These are phyloP conservation scores for Solanum habrochaites DNA, from an alignment of 257 asterid genomes.

Conservation along the genomic window DNA sequence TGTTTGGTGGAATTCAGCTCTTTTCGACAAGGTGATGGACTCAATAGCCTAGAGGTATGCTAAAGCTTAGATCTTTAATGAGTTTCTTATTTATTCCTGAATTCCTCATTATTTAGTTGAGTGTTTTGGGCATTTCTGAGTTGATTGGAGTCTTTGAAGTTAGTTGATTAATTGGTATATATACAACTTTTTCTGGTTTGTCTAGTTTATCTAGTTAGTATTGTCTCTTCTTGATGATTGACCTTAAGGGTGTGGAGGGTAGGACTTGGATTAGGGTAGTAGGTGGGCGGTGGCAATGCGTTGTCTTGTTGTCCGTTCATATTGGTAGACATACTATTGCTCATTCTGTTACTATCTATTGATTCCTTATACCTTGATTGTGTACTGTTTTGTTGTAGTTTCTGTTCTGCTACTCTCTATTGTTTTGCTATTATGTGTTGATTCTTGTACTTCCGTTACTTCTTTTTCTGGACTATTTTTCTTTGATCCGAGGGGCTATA, in stretches of 20 bases:
- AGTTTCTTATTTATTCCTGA: background rate
- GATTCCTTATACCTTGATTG: background rate
- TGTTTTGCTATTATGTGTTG: background rate
- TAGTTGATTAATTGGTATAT: background rate
- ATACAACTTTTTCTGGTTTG: background rate
- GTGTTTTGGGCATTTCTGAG: constrained; percentile 9
- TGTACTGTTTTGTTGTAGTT: background rate
- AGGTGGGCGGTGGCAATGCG: background rate
- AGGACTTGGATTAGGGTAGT: background rate
- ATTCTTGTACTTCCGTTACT: background rate
- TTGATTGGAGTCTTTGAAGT: constrained; percentile 2
- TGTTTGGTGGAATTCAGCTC: background rate
- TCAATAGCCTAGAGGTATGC: constrained; percentile 40
- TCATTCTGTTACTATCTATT: background rate
- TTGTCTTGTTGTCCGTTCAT: background rate
- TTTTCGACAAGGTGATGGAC: constrained; percentile 14
- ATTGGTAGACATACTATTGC: background rate
- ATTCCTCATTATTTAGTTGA: constrained; percentile 2
- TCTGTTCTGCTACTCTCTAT: background rate
- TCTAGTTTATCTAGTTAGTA: constrained; percentile 12
- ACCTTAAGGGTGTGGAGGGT: background rate
- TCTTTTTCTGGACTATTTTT: background rate
- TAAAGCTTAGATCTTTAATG: background rate
- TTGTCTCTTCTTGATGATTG: constrained; percentile 7
- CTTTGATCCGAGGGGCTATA: background rate